Evolutionary conservation across 352 stramenopile genomes (phyloP).

Genomic region (Globisporangium acanthophoron): DNA sequence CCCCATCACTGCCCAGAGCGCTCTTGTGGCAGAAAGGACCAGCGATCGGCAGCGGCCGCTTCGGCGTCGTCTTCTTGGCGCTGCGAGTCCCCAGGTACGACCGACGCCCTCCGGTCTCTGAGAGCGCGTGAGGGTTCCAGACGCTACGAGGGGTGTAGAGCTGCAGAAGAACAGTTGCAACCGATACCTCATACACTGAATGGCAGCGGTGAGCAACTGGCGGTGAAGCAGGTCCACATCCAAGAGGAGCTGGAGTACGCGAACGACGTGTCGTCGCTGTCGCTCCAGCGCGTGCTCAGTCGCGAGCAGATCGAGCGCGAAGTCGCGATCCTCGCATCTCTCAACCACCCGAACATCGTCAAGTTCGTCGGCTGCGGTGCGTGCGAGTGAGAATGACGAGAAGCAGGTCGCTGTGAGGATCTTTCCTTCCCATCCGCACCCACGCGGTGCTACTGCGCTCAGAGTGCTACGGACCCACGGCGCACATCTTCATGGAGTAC

Average conservation of each 20-base stretch:
- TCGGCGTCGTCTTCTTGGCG: constrained; percentile 64
- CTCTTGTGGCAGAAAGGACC: constrained; percentile 67
- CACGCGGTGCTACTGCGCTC: neutral
- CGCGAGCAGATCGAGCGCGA: constrained; percentile 59
- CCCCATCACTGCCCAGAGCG: constrained; percentile 19
- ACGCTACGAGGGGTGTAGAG: too few relatives aligned
- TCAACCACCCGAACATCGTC: constrained; percentile 63
- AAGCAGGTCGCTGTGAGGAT: neutral
- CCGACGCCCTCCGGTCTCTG: neutral
- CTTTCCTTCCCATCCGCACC: too few relatives aligned
- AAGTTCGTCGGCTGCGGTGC: constrained; percentile 51
- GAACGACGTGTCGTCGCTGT: constrained; percentile 56
- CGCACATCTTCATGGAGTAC: constrained; percentile 87
- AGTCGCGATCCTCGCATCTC: constrained; percentile 30
- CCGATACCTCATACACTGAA: neutral
- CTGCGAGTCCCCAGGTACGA: constrained; percentile 55
- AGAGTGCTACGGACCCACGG: constrained; percentile 50
- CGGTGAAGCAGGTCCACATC: constrained; percentile 86
- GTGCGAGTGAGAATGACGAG: constrained; percentile 1
- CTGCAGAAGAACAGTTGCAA: too few relatives aligned
- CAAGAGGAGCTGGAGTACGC: constrained; percentile 67
- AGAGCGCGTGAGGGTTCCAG: constrained; percentile 1
- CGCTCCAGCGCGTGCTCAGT: constrained; percentile 44
- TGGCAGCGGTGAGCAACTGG: constrained; percentile 72
- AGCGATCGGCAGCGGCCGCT: constrained; percentile 59